Conservation (phyloP, 805 yeast species). For the Komagataella populi region DNA sequence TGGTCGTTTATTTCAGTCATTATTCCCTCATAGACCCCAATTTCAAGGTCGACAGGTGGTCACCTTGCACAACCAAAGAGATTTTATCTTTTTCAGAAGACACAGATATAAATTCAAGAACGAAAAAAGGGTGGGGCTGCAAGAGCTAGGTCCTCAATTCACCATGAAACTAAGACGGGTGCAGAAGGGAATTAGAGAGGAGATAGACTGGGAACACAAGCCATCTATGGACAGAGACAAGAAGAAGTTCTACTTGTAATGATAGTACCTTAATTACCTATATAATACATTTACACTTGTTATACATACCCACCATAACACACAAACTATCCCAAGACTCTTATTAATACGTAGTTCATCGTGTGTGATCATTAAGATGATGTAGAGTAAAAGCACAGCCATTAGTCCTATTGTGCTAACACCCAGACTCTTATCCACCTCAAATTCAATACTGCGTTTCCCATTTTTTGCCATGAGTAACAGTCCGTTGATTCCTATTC, state of each 20-base stretch:
- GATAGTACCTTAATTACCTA: conserved; percentile 2
- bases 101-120: conserved; percentile 84
- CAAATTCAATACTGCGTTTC: conserved; percentile 15
- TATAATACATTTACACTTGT: conserved; percentile 9
- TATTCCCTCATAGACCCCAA: conserved; percentile 90
- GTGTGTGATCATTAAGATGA: conserved; percentile 27
- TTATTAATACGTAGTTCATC: conserved; percentile 27
- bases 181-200: conserved; percentile 86
- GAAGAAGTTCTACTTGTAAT: conserved; percentile 72
- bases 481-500: conserved; percentile 34
- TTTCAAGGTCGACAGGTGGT: conserved; percentile 92
- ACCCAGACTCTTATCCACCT: conserved; percentile 22
- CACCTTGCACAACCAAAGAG: conserved; percentile 93
- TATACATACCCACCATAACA: conserved; percentile 17
- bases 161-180: conserved; percentile 79
- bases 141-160: conserved; percentile 94
- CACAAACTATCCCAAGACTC: conserved; percentile 21
- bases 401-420: conserved; percentile 26
- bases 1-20: conserved; percentile 80
- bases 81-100: conserved; percentile 87
- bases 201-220: conserved; percentile 91
- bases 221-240: conserved; percentile 95
- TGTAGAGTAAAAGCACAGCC: conserved; percentile 22
- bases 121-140: conserved; percentile 88
- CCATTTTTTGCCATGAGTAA: conserved; percentile 10